Evolutionary conservation across 805 yeast genomes (phyloP), one percentile per base, ranked within the genome.

Genomic region (Nakazawaea ambrosiae): DNA sequence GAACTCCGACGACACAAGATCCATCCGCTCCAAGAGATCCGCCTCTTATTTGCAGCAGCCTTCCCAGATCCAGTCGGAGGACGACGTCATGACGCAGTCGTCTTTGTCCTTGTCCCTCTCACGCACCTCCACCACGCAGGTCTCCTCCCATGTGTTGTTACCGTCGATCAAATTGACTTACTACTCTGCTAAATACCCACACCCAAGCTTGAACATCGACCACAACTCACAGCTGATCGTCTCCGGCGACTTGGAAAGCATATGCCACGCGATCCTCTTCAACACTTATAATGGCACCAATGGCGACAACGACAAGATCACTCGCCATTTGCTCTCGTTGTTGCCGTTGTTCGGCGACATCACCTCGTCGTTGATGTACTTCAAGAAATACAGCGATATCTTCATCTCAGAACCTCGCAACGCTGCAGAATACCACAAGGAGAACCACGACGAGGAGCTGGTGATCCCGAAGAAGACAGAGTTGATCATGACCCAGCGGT

Each of bases 191-290:
- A 53, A 50, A 3, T 73, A 65, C 42, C 82, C 84, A 8, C 89
- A 81, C 49, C 87, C 87, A 5, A 76, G 72, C 32, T 51, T 80
- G 20, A 63, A 58, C 24, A 43, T 74, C 40, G 85, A 80, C 49
- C 53, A 56, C 14, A 53, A 60, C 4, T 68, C 72, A 16, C 69
- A 70, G 15, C 44, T 49, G 14, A 62, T 70, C 20, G 45, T 66
- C 6, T 66, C 72, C 17, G 85, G 85, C 15, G 54, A 85, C 0
- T 50, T 74, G 9, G 96, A 88, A 54, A 73, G 88, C 32, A 65
- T 88, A 26, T 75, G 89, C 39, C 97, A 89, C 58, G 72, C 83
- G 3, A 62, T 85, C 19, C 54, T 87, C 12, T 79, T 78, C 54
- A 68, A 68, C 41, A 68, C 73, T 4, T 50, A 62, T 15, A 29